Evolutionary conservation across 192 early-diverging fungal species (phyloP), one percentile per base, ranked within the genome.

Genomic region (Entomortierella parvispora): DNA sequence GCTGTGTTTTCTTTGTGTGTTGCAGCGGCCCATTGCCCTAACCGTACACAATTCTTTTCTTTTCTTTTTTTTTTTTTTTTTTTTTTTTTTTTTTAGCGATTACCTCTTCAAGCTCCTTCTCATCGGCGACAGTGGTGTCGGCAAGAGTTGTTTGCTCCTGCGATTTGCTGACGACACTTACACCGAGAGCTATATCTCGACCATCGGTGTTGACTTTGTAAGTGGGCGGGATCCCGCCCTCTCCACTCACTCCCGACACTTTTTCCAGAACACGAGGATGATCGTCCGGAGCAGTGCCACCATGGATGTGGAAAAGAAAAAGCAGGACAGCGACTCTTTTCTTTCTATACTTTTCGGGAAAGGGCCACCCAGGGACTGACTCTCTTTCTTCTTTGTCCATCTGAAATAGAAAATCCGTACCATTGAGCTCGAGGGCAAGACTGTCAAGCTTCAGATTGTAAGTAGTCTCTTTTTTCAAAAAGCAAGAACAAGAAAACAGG

Each of bases 361-460:
- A n/a, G n/a, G n/a, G n/a, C n/a, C n/a, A n/a, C n/a, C n/a, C n/a
- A n/a, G n/a, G n/a, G n/a, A n/a, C n/a, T n/a, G n/a, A n/a, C n/a
- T n/a, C n/a, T n/a, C n/a, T n/a, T n/a, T n/a, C n/a, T n/a, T n/a
- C n/a, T n/a, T n/a, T n/a, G n/a, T n/a, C n/a, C n/a, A n/a, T n/a
- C n/a, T n/a, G n/a, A n/a, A n/a, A n/a, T 83, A 95, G 92, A 98
- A 97, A 95, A 98, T 98, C 81, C 92, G 96, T 69, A 98, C 96
- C 56, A 98, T 98, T 65, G 97, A 99, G 75, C 88, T 99, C 55
- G 97, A 98, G 80, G 96, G 96, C 55, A 99, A 98, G 82, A 97
- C 95, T 44, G 96, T 98, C 37, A 99, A 99, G 84, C 86, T 98
- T 49, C 96, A 97, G 82, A 97, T 99, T 72, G 92, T 93, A 90